phyloP scores from a whole-genome alignment of 805 yeast genomes.

The Nakazawaea siamensis region DNA sequence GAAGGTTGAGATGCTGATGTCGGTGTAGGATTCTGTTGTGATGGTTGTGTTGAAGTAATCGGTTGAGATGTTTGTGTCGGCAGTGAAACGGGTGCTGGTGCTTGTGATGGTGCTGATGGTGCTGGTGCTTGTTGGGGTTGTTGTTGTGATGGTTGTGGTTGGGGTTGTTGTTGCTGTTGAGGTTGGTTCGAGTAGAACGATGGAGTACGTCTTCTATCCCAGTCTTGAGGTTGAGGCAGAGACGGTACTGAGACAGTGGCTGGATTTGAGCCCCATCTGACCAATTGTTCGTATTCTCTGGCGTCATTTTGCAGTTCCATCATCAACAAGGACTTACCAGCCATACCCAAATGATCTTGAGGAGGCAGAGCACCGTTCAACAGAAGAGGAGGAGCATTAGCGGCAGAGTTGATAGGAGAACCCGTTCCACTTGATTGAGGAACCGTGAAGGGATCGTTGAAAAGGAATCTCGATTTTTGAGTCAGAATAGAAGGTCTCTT shows the following conservation, averaged over 20 bases:
- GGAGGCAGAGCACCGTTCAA: background rate
- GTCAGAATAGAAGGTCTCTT: slow-evolving; percentile 48
- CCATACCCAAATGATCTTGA: slow-evolving; percentile 13
- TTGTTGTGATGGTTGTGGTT: slow-evolving; percentile 8
- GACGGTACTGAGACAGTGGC: slow-evolving; percentile 1
- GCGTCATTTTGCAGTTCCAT: slow-evolving; percentile 40
- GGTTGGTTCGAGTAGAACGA: slow-evolving; percentile 2
- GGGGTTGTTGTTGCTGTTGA: slow-evolving; percentile 10
- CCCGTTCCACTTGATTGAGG: slow-evolving; percentile 9
- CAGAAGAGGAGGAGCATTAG: slow-evolving; percentile 5
- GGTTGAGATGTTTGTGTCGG: slow-evolving; percentile 14
- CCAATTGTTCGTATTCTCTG: slow-evolving; percentile 37
- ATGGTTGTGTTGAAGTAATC: slow-evolving; percentile 5
- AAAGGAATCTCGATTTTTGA: slow-evolving; percentile 61
- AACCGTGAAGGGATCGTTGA: slow-evolving; percentile 50
- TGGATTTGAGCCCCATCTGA: slow-evolving; percentile 21
- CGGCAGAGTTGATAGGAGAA: slow-evolving; percentile 11
- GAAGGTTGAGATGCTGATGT: slow-evolving; percentile 11
- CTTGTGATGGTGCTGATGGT: background rate
- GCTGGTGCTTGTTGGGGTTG: slow-evolving; percentile 9
- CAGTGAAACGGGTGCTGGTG: background rate
- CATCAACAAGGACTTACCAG: slow-evolving; percentile 34
- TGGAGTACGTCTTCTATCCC: slow-evolving; percentile 10
- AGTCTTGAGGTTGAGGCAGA: slow-evolving; percentile 14
- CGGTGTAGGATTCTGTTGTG: slow-evolving; percentile 9